Base-by-base conservation (phyloP, 371 early-diverging fungal species). In the Mucor mucedo region DNA sequence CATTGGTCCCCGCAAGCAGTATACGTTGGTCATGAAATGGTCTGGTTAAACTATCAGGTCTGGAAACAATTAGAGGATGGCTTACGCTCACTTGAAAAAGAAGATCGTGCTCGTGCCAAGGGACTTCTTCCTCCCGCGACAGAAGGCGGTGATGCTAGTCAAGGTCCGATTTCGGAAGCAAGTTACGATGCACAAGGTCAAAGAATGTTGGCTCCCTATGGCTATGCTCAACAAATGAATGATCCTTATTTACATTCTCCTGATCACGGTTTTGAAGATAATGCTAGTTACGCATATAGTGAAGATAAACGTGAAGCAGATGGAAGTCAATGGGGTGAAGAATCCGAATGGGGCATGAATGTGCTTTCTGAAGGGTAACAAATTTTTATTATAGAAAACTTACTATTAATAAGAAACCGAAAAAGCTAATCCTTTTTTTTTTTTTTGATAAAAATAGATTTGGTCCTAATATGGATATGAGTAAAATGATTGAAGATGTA, bases 41-140 rank as follows among this genome's bases (percentile, higher is more conserved):
- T 91, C 4, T 91, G 87, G 74, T 67, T 91, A 39, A 71, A 79
- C 2, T 88, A 87, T 53, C 81, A 80, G 27, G 84, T 83, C 16
- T 92, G 91, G 91, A 88, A 87, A 56, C 81, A 84, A 50, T 65
- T 93, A 21, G 95, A 94, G 63, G 87, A 90, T 55, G 84, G 84
- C n/a, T 73, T 94, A 40, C 73, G 90, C 1, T 72, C 77, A 0
- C 71, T 78, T 48, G 92, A 94, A 72, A 88, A 89, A 58, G 86
- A 83, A 7, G 84, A 84, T 29, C 67, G 83, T 30, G 64, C 58
- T 5, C 73, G 74, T 27, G 70, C 73, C 33, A 85, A 85, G 61
- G 60, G 42, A 5, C 3, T 4, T 44, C 21, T 38, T 44, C n/a
- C 52, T 27, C 30, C 52, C 29, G 65, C 57, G 35, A 28, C 10